phyloP scores from a whole-genome alignment of 768 basidiomycete species.

The Cubamyces sp. region DNA sequence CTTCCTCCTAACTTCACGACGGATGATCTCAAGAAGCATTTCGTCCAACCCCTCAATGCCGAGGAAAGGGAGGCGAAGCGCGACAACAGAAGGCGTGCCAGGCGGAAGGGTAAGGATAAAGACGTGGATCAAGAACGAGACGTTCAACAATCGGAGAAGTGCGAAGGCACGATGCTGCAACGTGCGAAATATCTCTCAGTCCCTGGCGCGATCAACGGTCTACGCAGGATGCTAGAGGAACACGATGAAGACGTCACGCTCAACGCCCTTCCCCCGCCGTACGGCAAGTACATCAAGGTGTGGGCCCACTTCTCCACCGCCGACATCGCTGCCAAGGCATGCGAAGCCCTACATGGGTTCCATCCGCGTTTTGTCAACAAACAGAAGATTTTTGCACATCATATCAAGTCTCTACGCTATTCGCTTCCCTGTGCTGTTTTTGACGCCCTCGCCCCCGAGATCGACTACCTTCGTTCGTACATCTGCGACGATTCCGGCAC shows the following conservation, averaged over 20 bases:
- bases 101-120: background rate
- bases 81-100: background rate
- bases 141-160: constrained; percentile 21
- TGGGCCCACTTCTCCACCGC: constrained; percentile 61
- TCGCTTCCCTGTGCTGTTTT: constrained; percentile 44
- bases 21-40: constrained; percentile 39
- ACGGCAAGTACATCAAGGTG: constrained; percentile 49
- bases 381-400: constrained; percentile 52
- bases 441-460: constrained; percentile 46
- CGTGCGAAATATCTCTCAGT: constrained; percentile 49
- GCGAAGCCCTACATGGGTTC: constrained; percentile 49
- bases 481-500: constrained; percentile 39
- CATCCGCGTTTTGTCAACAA: constrained; percentile 50
- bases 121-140: background rate
- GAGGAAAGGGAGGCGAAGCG: background rate
- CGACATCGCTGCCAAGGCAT: constrained; percentile 55
- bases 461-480: constrained; percentile 47
- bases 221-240: constrained; percentile 43
- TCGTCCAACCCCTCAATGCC: background rate
- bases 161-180: constrained; percentile 55
- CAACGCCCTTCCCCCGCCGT: constrained; percentile 54
- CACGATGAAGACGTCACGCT: constrained; percentile 47
- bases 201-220: constrained; percentile 39
- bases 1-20: constrained; percentile 51
- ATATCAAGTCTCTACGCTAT: constrained; percentile 57